These are phyloP conservation scores for Pleurostoma richardsiae DNA, from an alignment of 2,329 filamentous ascomycete species.

Conservation along the genomic window DNA sequence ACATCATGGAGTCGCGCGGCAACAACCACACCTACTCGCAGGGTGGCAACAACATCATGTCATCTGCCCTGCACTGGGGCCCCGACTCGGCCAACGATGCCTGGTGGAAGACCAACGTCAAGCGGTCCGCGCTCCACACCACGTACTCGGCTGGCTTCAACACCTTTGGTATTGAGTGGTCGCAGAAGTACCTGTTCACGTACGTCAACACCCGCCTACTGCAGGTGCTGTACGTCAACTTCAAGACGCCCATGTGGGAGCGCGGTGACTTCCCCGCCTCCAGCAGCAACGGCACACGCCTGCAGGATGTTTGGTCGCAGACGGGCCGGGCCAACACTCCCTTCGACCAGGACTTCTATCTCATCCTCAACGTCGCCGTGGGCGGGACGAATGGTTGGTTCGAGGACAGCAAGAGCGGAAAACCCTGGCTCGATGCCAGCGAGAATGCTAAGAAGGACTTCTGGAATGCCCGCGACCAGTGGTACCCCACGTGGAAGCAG, in stretches of 20 bases:
- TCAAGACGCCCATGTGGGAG: slow-evolving; percentile 62
- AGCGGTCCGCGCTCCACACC: slow-evolving; percentile 68
- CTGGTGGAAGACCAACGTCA: slow-evolving; percentile 81
- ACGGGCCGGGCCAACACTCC: slow-evolving; percentile 60
- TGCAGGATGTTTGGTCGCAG: slow-evolving; percentile 59
- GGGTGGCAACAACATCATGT: slow-evolving; percentile 77
- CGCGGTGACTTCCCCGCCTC: slow-evolving; percentile 63
- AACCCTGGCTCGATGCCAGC: slow-evolving; percentile 74
- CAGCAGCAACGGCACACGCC: slow-evolving; percentile 59
- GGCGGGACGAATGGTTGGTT: slow-evolving; percentile 84
- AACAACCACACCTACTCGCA: slow-evolving; percentile 74
- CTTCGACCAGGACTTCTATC: slow-evolving; percentile 72
- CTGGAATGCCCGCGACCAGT: slow-evolving; percentile 61
- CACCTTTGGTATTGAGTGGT: slow-evolving; percentile 81
- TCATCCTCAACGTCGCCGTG: slow-evolving; percentile 72
- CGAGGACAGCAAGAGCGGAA: slow-evolving; percentile 62
- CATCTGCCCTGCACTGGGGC: slow-evolving; percentile 78
- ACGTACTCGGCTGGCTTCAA: slow-evolving; percentile 67
- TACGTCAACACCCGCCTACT: slow-evolving; percentile 77
- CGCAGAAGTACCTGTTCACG: slow-evolving; percentile 81
- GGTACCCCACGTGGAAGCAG: slow-evolving; percentile 67
- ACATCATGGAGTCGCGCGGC: slow-evolving; percentile 74
- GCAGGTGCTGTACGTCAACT: slow-evolving; percentile 76
- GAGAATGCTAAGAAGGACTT: slow-evolving; percentile 68
- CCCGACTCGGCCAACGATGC: slow-evolving; percentile 67